Evolutionary conservation across 1,284 basidiomycete species (phyloP), one percentile per base, ranked within the genome.

Genomic region (Sporisorium exsertum): DNA sequence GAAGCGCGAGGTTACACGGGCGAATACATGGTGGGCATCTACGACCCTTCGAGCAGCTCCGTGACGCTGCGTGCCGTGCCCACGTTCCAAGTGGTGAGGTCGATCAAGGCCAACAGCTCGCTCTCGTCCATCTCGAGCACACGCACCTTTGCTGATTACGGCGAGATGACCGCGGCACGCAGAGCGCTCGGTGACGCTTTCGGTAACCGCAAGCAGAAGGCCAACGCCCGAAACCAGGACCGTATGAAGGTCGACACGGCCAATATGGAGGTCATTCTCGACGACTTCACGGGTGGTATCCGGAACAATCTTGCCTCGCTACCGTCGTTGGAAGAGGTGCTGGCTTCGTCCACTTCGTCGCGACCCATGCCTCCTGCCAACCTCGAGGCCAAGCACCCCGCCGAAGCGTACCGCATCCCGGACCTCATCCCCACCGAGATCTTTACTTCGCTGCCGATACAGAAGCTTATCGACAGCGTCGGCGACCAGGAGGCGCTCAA

Each of bases 191-290:
- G 81, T 35, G 83, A 84, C 33, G 78, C 79, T 1, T 85, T 85
- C 27, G 84, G 84, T 46, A 85, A 84, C 69, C 72, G 80, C 33
- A 84, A 84, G 77, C 77, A 79, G 64, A 85, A 84, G 69, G 68
- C 72, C 50, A 77, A 80, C 16, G 79, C 78, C 6, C 58, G 79
- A 12, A 82, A 82, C 54, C 74, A 81, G 58, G 84, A 85, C 58
- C 70, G 80, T 37, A 84, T 85, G 83, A 83, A 84, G 70, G 84
- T 85, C 42, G 79, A 84, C 64, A 81, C 80, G 10, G 75, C 70
- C 51, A 79, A 81, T 58, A 84, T 84, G 84, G 74, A 76, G 29
- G 66, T 65, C 24, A 78, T 83, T 27, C 71, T 84, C 9, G 76
- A 78, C 64, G 72, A 81, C 26, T 80, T 83, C 15, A 77, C 81